Percentiles rank a stretch among this genome's conserved stretches.
phyloP scores from a whole-genome alignment of 2,329 filamentous ascomycete species.

The Penicillium sp. region DNA sequence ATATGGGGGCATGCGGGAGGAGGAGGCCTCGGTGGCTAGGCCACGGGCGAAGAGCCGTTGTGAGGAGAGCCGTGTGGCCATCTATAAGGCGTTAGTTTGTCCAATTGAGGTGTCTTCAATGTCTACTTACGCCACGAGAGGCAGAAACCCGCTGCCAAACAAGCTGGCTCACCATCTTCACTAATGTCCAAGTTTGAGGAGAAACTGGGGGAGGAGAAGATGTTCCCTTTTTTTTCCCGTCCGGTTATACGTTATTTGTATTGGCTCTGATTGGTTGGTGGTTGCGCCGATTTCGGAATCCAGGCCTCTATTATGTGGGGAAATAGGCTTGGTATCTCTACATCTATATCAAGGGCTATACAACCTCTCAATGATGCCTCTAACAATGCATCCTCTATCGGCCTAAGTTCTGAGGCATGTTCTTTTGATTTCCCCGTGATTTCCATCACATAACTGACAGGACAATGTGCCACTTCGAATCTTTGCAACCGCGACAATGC shows the following conservation, averaged over 20 bases:
- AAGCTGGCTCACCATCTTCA: conserved; percentile 40
- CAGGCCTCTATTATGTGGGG: conserved; percentile 5
- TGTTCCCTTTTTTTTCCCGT: conserved; percentile 17
- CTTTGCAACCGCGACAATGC: background rate
- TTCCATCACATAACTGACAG: too few relatives aligned
- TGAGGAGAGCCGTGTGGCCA: conserved; percentile 36
- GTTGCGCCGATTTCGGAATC: conserved; percentile 23
- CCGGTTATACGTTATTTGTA: conserved; percentile 22
- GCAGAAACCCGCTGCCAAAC: conserved; percentile 40
- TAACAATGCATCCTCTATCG: too few relatives aligned
- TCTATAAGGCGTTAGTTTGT: conserved; percentile 23
- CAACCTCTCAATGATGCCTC: too few relatives aligned
- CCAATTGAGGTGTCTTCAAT: conserved; percentile 2
- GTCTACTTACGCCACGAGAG: conserved; percentile 37
- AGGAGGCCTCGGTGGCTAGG: conserved; percentile 40
- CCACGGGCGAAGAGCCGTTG: conserved; percentile 32
- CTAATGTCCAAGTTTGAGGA: conserved; percentile 15
- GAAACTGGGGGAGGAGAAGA: conserved; percentile 18
- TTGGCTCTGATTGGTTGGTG: conserved; percentile 19
- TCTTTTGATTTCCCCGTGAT: too few relatives aligned
- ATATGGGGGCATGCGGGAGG: conserved; percentile 71
- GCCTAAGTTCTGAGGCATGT: too few relatives aligned
- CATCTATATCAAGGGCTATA: too few relatives aligned
- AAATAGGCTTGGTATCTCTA: background rate
- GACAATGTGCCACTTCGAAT: background rate